Conservation (phyloP, 1,284 basidiomycete species). For the Naganishia albida region DNA sequence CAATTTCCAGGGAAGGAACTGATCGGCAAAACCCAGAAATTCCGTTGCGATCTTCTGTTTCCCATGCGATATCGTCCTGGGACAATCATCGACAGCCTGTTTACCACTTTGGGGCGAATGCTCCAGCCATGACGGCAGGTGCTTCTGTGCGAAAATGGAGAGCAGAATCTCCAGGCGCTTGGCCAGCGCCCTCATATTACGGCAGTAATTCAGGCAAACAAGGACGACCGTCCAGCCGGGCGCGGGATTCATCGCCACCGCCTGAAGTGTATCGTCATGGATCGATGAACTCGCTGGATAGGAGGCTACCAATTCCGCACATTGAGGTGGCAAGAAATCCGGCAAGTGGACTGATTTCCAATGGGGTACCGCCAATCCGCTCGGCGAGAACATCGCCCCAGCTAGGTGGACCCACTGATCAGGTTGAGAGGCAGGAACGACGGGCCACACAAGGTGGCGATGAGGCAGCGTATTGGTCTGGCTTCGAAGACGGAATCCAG, state of each 20-base stretch:
- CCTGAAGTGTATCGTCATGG: conserved; percentile 7
- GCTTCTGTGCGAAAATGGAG: neutral
- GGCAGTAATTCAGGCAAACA: neutral
- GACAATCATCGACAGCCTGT: neutral
- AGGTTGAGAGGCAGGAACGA: too few species aligned
- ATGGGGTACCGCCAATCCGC: neutral
- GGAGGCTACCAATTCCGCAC: neutral
- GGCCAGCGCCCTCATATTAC: neutral
- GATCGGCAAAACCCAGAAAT: neutral
- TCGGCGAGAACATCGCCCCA: neutral
- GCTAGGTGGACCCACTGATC: neutral
- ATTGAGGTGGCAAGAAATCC: neutral
- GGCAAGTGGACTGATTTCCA: neutral
- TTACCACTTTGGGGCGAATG: neutral
- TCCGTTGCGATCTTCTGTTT: neutral
- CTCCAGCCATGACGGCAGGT: neutral
- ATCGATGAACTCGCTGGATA: neutral
- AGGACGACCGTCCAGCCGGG: neutral
- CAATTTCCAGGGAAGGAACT: conserved; percentile 2
- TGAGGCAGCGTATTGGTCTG: conserved; percentile 7
- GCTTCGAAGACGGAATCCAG: conserved; percentile 17
- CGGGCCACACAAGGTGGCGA: neutral
- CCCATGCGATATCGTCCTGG: neutral
- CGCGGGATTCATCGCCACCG: neutral
- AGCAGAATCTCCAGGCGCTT: conserved; percentile 1